Percentiles rank a stretch among this genome's conserved stretches.
Evolutionary conservation across 371 early-diverging fungal species (phyloP).

Genomic region (Fennellomyces sp.): DNA sequence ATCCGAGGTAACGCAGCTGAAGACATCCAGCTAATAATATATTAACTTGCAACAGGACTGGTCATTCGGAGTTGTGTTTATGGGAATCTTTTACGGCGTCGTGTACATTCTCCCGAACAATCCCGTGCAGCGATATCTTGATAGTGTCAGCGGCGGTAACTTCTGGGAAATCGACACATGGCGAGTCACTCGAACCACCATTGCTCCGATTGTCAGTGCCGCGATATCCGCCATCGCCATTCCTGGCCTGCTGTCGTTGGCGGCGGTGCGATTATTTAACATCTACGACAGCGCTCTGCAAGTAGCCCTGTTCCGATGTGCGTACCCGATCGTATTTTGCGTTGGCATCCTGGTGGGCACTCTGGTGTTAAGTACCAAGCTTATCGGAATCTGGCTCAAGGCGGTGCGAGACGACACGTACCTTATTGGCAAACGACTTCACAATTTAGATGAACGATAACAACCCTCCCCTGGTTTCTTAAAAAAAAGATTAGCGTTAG

Average conservation of each 20-base stretch:
- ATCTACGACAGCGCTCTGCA: conserved; percentile 20
- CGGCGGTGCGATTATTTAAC: conserved; percentile 12
- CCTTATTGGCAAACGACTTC: conserved; percentile 61
- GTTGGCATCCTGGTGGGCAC: conserved; percentile 9
- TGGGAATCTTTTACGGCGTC: conserved; percentile 53
- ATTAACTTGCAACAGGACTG: conserved; percentile 65
- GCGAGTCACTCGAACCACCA: conserved; percentile 31
- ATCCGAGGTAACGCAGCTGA: conserved; percentile 53
- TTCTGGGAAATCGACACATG: conserved; percentile 27
- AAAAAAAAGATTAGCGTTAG: too few relatives aligned
- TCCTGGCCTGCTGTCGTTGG: conserved; percentile 25
- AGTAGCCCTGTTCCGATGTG: conserved; percentile 28
- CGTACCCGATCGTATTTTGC: conserved; percentile 36
- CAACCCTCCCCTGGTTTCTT: too few relatives aligned
- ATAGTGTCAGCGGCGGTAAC: conserved; percentile 30
- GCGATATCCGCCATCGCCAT: conserved; percentile 15
- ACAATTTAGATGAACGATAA: conserved; percentile 46
- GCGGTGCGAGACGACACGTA: conserved; percentile 66
- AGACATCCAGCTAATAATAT: too few relatives aligned
- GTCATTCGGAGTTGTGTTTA: conserved; percentile 62
- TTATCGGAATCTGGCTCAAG: conserved; percentile 49
- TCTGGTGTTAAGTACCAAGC: conserved; percentile 8
- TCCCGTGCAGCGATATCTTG: conserved; percentile 30
- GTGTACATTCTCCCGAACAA: conserved; percentile 52
- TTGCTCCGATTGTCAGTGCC: conserved; percentile 34